These are phyloP conservation scores for Amphicarpaea edgeworthii DNA, from an alignment of 306 rosid species.

Conservation along the genomic window DNA sequence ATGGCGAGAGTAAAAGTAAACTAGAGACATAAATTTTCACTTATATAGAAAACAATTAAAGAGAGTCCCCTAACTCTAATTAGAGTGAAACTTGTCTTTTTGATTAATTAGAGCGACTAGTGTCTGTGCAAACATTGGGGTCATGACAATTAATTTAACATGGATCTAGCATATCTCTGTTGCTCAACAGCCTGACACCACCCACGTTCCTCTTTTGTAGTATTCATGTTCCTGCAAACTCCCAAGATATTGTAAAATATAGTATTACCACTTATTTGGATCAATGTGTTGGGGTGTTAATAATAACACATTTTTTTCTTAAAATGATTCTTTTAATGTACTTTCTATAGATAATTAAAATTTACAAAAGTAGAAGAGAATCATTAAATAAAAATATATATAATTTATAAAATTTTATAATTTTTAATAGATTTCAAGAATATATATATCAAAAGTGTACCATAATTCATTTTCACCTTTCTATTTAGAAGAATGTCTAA, in stretches of 20 bases:
- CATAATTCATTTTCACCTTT: background rate
- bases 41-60: too few species aligned
- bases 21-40: too few species aligned
- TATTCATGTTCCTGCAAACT: background rate
- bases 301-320: too few species aligned
- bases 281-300: background rate
- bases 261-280: background rate
- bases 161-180: conserved; percentile 38
- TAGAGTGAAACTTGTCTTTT: background rate
- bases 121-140: conserved; percentile 20
- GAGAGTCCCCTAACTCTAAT: too few species aligned
- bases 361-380: too few species aligned
- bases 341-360: too few species aligned
- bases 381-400: too few species aligned
- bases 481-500: conserved; percentile 5
- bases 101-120: background rate
- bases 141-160: conserved; percentile 25
- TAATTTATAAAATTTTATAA: too few species aligned
- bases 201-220: conserved; percentile 40
- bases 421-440: too few species aligned
- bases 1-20: too few species aligned
- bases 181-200: conserved; percentile 47
- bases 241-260: background rate
- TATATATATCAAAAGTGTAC: too few species aligned
- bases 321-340: too few species aligned